phyloP scores from a whole-genome alignment of 2,329 filamentous ascomycete genomes.

The Aspergillus arachidicola region DNA sequence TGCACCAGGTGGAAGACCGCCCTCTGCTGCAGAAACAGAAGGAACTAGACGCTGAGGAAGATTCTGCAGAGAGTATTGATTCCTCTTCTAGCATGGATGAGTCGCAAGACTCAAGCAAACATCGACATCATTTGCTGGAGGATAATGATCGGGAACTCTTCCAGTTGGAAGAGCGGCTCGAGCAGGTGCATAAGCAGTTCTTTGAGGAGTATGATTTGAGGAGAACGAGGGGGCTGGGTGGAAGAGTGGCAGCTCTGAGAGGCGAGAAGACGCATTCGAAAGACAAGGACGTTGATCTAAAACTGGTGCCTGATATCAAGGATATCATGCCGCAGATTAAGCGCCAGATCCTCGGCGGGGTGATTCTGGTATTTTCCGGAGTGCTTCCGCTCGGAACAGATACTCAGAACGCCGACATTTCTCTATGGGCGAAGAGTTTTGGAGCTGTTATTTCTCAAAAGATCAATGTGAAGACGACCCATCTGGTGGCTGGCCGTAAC shows the following conservation, averaged over 20 bases:
- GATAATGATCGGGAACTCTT: slow-evolving; percentile 85
- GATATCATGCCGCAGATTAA: slow-evolving; percentile 83
- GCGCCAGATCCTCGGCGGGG: slow-evolving; percentile 70
- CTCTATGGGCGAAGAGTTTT: slow-evolving; percentile 82
- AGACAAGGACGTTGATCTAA: slow-evolving; percentile 53
- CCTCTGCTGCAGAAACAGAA: slow-evolving; percentile 92
- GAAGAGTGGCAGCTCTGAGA: slow-evolving; percentile 52
- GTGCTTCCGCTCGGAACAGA: slow-evolving; percentile 82
- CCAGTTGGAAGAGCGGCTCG: slow-evolving; percentile 74
- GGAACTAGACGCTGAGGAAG: slow-evolving; percentile 81
- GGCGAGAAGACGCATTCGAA: slow-evolving; percentile 49
- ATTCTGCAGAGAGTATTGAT: slow-evolving; percentile 60
- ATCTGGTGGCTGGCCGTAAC: slow-evolving; percentile 58
- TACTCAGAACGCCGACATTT: slow-evolving; percentile 80
- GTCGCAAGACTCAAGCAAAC: slow-evolving; percentile 41
- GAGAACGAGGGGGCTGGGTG: slow-evolving; percentile 48
- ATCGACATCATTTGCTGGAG: slow-evolving; percentile 75
- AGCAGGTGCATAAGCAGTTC: slow-evolving; percentile 74
- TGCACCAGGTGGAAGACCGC: slow-evolving; percentile 85
- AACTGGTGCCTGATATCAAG: slow-evolving; percentile 80
- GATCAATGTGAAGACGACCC: slow-evolving; percentile 51
- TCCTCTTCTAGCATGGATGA: slow-evolving; percentile 45
- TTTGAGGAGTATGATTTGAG: slow-evolving; percentile 77
- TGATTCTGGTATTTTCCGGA: slow-evolving; percentile 84
- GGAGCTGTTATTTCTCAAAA: slow-evolving; percentile 64